Conservation (phyloP, 768 basidiomycete species). For the Mycena rosella region DNA sequence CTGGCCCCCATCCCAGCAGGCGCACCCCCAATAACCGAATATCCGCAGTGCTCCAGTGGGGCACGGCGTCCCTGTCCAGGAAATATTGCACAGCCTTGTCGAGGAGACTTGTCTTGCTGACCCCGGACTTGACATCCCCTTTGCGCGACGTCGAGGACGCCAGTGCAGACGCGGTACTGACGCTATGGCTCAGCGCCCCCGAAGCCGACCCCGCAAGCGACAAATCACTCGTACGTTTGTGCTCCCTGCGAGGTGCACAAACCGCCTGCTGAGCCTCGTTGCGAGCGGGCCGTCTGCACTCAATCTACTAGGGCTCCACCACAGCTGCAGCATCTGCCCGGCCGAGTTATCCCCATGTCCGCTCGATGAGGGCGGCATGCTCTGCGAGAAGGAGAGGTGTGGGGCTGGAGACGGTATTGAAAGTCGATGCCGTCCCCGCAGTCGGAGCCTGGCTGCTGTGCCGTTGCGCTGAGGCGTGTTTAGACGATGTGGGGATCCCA, state of each 20-base stretch:
- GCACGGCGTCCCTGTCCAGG: constrained; percentile 77
- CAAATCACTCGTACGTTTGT: constrained; percentile 1
- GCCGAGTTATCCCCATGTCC: neutral
- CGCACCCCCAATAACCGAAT: constrained; percentile 81
- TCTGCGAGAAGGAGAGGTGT: constrained; percentile 1
- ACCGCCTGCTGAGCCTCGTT: constrained; percentile 17
- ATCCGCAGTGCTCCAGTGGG: constrained; percentile 71
- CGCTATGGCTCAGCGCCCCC: neutral
- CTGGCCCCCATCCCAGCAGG: constrained; percentile 65
- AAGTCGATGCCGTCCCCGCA: too few species aligned
- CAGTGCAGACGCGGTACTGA: constrained; percentile 7
- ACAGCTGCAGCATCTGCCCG: constrained; percentile 8
- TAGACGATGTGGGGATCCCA: too few species aligned
- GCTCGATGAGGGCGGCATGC: neutral
- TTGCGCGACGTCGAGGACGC: neutral
- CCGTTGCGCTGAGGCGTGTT: too few species aligned
- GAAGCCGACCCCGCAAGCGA: neutral
- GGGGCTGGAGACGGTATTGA: too few species aligned
- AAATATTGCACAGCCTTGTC: constrained; percentile 79
- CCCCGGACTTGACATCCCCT: neutral
- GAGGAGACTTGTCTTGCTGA: constrained; percentile 38
- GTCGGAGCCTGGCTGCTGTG: too few species aligned
- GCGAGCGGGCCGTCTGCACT: constrained; percentile 9
- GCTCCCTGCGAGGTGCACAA: constrained; percentile 12
- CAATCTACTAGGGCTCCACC: neutral